Base-by-base conservation (phyloP, 1,284 basidiomycete genomes). In the Puccinia hordei region DNA sequence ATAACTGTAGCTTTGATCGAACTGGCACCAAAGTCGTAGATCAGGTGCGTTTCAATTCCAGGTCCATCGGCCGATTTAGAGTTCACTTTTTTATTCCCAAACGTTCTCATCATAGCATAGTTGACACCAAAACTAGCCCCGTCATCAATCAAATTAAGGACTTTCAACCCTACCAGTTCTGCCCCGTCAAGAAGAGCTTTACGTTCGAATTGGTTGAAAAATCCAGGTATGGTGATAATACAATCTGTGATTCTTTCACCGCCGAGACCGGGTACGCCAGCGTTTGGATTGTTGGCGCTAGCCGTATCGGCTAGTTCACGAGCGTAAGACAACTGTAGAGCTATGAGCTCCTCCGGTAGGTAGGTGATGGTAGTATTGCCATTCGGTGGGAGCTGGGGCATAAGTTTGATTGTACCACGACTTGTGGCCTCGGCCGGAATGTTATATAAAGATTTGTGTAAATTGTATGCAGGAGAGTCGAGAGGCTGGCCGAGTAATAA, bases 91-190 rank as follows among this genome's bases (percentile, higher is more conserved):
- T 84, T 83, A 80, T 82, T 82, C 9, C 83, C 68, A 88, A 99
- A 99, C 0, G 90, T 89, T 51, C 95, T 90, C 1, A 94, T 94
- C 93, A 98, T 97, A 53, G 95, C 96, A 84, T 94, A 99, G 88
- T 97, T 97, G 83, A 98, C 89, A 10, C 93, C 95, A 38, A 95
- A 91, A 85, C 81, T 65, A 71, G 79, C 24, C 59, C 95, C 95
- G 85, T 99, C 97, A 83, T 95, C 93, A 81, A 99, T 90, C 81
- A 99, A 88, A 0, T 92, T 90, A 35, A 96, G 87, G 2, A 92
- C 92, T 24, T 90, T 90, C 81, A 99, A 87, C 0, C 95, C 96
- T 27, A 94, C 91, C 71, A 98, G 90, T 84, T 95, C 93, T 59
- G 95, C 90, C 1, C 96, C 93, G 86, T 99, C 96, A 46, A 91